Percentiles rank a stretch among this genome's conserved stretches.
These are phyloP conservation scores for Stemphylium vesicarium DNA, from an alignment of 2,329 filamentous ascomycete genomes.

Conservation along the genomic window DNA sequence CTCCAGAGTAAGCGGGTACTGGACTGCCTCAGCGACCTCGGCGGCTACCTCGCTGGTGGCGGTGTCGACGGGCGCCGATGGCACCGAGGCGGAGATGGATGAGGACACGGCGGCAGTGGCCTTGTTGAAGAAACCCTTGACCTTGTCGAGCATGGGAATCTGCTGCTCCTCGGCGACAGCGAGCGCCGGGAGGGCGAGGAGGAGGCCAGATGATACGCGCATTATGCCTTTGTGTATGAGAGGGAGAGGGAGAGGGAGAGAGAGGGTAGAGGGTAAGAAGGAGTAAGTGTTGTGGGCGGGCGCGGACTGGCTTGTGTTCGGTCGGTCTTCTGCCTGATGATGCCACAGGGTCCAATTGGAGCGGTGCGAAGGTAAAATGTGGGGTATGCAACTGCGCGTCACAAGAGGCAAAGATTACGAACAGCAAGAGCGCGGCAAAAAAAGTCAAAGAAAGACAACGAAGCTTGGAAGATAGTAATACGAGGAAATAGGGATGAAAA, in stretches of 20 bases:
- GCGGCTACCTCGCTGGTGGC: conserved; percentile 59
- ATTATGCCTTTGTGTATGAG: conserved; percentile 37
- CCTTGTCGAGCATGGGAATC: conserved; percentile 66
- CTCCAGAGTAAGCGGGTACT: conserved; percentile 67
- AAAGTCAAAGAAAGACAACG: conserved; percentile 1
- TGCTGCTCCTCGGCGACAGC: conserved; percentile 65
- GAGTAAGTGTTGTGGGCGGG: conserved; percentile 13
- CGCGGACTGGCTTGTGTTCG: conserved; percentile 9
- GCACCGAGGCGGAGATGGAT: conserved; percentile 50
- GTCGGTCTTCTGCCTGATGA: conserved; percentile 27
- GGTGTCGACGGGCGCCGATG: conserved; percentile 51
- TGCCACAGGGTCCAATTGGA: conserved; percentile 29
- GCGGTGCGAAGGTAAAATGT: conserved; percentile 21
- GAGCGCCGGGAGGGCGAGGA: conserved; percentile 60
- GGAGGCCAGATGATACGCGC: conserved; percentile 60
- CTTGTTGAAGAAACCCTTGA: conserved; percentile 61
- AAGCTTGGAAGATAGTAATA: too few species aligned
- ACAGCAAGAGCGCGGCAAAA: conserved; percentile 13
- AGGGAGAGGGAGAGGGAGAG: neutral
- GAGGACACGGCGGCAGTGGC: conserved; percentile 63
- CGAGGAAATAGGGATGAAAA: conserved; percentile 14
- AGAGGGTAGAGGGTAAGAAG: conserved; percentile 6
- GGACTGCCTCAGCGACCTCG: conserved; percentile 59
- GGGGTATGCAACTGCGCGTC: conserved; percentile 19
- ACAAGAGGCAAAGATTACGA: conserved; percentile 7